Evolutionary conservation across 2,329 filamentous ascomycete species (phyloP).

Genomic region (Catunica adiposa): DNA sequence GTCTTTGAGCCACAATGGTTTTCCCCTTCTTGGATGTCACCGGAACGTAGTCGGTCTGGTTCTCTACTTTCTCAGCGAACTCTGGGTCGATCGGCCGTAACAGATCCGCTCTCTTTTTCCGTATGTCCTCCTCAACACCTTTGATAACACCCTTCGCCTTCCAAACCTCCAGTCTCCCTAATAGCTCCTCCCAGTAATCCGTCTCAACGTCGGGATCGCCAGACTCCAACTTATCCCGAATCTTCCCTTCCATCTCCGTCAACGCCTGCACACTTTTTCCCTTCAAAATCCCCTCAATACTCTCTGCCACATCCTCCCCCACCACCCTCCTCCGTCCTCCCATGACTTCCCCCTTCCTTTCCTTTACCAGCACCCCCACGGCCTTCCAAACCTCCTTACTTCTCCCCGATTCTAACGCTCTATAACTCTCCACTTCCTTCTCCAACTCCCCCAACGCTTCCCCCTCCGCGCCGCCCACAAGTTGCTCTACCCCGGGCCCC

Average conservation of each 20-base stretch:
- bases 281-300: constrained; percentile 73
- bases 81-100: constrained; percentile 51
- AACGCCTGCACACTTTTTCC: constrained; percentile 79
- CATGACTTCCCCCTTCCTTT: not conserved
- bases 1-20: not conserved
- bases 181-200: constrained; percentile 91
- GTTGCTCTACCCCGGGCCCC: constrained; percentile 44
- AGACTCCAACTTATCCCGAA: constrained; percentile 68
- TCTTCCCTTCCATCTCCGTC: constrained; percentile 73
- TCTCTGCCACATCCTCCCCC: constrained; percentile 64
- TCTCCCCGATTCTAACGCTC: constrained; percentile 63
- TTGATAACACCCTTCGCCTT: constrained; percentile 79
- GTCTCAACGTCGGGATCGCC: constrained; percentile 85
- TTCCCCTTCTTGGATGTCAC: not conserved
- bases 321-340: constrained; percentile 43
- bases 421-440: constrained; percentile 64
- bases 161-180: constrained; percentile 72
- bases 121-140: constrained; percentile 60
- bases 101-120: constrained; percentile 48
- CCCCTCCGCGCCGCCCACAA: constrained; percentile 47
- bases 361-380: constrained; percentile 62
- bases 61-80: constrained; percentile 32
- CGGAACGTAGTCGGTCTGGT: constrained; percentile 15
- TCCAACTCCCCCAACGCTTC: constrained; percentile 47
- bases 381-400: constrained; percentile 85